phyloP scores from a whole-genome alignment of 805 yeast species.

The Naumovozyma castellii region DNA sequence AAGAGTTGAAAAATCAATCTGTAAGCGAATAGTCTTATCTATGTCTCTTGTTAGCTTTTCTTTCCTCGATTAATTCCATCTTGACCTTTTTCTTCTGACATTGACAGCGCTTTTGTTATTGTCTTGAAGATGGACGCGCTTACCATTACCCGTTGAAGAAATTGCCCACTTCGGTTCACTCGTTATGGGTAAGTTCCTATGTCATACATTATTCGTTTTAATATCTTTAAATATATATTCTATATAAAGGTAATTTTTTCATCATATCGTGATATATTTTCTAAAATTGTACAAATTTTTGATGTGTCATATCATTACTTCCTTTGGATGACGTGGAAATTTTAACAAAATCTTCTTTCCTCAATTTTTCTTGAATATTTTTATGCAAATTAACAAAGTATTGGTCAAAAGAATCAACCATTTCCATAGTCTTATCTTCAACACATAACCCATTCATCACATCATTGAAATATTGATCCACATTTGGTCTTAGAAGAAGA shows the following conservation, averaged over 20 bases:
- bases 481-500: slow-evolving; percentile 24
- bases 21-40: too few relatives aligned
- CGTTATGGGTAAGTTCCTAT: too few relatives aligned
- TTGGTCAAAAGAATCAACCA: slow-evolving; percentile 52
- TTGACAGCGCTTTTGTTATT: too few relatives aligned
- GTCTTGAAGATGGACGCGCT: too few relatives aligned
- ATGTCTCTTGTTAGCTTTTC: neutral
- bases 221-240: too few relatives aligned
- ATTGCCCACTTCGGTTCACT: too few relatives aligned
- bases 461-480: slow-evolving; percentile 23
- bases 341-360: slow-evolving; percentile 34
- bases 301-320: slow-evolving; percentile 24
- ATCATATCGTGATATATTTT: neutral
- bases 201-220: too few relatives aligned
- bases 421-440: slow-evolving; percentile 59
- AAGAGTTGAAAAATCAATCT: too few relatives aligned
- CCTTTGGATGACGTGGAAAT: slow-evolving; percentile 10
- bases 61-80: neutral
- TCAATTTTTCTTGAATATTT: slow-evolving; percentile 43
- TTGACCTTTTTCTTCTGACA: neutral
- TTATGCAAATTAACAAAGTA: slow-evolving; percentile 62
- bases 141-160: too few relatives aligned
- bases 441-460: slow-evolving; percentile 47
- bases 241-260: too few relatives aligned
- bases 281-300: slow-evolving; percentile 28